These are phyloP conservation scores for Penicillium sp. DNA, from an alignment of 2,329 filamentous ascomycete genomes.

Conservation along the genomic window DNA sequence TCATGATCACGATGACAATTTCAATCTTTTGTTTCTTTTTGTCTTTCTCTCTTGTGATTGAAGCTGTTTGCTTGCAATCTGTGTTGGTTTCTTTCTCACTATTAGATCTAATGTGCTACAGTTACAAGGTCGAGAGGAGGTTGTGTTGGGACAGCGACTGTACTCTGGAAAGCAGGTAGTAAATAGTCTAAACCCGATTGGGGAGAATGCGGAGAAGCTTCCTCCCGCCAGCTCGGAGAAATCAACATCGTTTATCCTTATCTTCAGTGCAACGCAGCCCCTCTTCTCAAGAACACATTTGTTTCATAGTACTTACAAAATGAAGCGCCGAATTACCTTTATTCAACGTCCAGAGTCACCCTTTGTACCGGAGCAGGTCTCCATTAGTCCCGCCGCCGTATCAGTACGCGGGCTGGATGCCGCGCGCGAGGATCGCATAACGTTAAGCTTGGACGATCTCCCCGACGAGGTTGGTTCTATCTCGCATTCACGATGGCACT, in stretches of 20 bases:
- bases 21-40: background rate
- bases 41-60: background rate
- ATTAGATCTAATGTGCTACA: no score
- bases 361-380: slow-evolving; percentile 59
- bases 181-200: slow-evolving; percentile 13
- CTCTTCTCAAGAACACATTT: background rate
- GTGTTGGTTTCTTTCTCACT: no score
- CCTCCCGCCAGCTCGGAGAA: slow-evolving; percentile 9
- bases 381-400: slow-evolving; percentile 50
- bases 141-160: no score
- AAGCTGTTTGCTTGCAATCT: background rate
- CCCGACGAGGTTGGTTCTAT: slow-evolving; percentile 53
- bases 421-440: slow-evolving; percentile 73
- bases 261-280: slow-evolving; percentile 1
- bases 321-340: slow-evolving; percentile 60
- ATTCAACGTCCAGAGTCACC: slow-evolving; percentile 59
- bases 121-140: no score
- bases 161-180: no score
- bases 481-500: no score
- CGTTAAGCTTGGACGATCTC: slow-evolving; percentile 66
- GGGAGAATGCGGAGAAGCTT: slow-evolving; percentile 18
- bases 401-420: slow-evolving; percentile 58
- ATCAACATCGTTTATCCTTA: slow-evolving; percentile 6
- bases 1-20: slow-evolving; percentile 13
- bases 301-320: slow-evolving; percentile 13